phyloP scores from a whole-genome alignment of 31 red algal species.

The Asparagopsis taxiformis region DNA sequence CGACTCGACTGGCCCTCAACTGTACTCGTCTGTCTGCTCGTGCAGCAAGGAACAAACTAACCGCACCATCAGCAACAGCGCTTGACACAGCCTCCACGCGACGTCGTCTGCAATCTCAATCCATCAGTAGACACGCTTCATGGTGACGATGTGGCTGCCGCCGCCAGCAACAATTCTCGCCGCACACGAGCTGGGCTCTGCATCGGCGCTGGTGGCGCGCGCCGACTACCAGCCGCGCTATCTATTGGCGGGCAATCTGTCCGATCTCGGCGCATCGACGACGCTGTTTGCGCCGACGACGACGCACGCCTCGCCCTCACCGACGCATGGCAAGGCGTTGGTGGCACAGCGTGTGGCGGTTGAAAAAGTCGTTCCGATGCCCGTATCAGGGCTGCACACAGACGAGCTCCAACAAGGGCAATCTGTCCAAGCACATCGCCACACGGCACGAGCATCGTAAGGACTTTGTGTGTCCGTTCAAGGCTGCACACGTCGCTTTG shows the following conservation, averaged over 20 bases:
- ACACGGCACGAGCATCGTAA: slow-evolving; percentile 51
- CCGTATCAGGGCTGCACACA: slow-evolving; percentile 44
- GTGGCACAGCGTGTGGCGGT: neutral
- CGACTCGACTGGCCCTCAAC: no score
- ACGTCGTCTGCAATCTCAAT: no score
- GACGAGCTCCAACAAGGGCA: slow-evolving; percentile 52
- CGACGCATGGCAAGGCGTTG: neutral
- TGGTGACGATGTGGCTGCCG: slow-evolving; percentile 34
- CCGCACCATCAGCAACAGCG: no score
- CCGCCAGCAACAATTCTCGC: slow-evolving; percentile 9
- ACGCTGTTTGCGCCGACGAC: neutral
- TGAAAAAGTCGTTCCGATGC: slow-evolving; percentile 33
- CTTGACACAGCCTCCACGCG: no score
- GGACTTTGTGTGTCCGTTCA: slow-evolving; percentile 51
- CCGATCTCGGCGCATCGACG: no score
- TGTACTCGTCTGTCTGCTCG: no score
- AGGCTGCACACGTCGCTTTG: slow-evolving; percentile 42
- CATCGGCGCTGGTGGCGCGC: neutral
- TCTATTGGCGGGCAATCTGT: neutral
- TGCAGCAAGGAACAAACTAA: no score
- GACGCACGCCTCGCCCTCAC: neutral
- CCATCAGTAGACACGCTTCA: no score
- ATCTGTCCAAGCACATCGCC: slow-evolving; percentile 52
- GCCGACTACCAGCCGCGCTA: neutral
- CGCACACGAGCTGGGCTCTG: neutral